Percentiles rank a stretch among this genome's conserved stretches.
These are phyloP conservation scores for Hyphopichia buzzinii DNA, from an alignment of 1,139 yeast genomes.

Conservation along the genomic window DNA sequence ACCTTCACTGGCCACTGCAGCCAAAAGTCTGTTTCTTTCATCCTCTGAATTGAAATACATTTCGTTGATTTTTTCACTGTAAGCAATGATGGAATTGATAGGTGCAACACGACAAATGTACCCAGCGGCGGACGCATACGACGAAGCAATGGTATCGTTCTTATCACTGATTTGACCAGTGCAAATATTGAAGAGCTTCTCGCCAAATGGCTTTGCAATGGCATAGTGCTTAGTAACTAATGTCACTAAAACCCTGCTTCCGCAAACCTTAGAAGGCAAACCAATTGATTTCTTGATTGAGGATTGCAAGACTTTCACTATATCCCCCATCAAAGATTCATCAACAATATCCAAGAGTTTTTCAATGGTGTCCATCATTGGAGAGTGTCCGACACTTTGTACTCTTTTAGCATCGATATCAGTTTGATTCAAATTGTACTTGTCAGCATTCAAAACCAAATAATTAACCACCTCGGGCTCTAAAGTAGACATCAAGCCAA, in stretches of 20 bases:
- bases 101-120: slow-evolving; percentile 67
- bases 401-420: slow-evolving; percentile 78
- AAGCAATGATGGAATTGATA: slow-evolving; percentile 51
- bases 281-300: slow-evolving; percentile 75
- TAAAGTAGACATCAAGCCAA: slow-evolving; percentile 73
- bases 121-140: slow-evolving; percentile 83
- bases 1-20: slow-evolving; percentile 65
- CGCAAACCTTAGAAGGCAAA: slow-evolving; percentile 86
- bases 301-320: slow-evolving; percentile 46
- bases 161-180: slow-evolving; percentile 62
- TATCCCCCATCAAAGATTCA: slow-evolving; percentile 48
- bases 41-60: slow-evolving; percentile 63
- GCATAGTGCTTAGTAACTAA: slow-evolving; percentile 59
- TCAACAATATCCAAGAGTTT: slow-evolving; percentile 60
- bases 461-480: slow-evolving; percentile 93
- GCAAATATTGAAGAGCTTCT: slow-evolving; percentile 57
- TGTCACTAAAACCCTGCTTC: slow-evolving; percentile 71
- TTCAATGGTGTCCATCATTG: slow-evolving; percentile 87
- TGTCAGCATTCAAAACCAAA: slow-evolving; percentile 82
- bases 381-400: slow-evolving; percentile 74
- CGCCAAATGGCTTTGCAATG: slow-evolving; percentile 59
- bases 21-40: slow-evolving; percentile 46
- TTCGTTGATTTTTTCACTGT: slow-evolving; percentile 50
- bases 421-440: slow-evolving; percentile 68
- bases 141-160: slow-evolving; percentile 68